These are phyloP conservation scores for Malus hybrid DNA, from an alignment of 331 rosid species.

Conservation along the genomic window DNA sequence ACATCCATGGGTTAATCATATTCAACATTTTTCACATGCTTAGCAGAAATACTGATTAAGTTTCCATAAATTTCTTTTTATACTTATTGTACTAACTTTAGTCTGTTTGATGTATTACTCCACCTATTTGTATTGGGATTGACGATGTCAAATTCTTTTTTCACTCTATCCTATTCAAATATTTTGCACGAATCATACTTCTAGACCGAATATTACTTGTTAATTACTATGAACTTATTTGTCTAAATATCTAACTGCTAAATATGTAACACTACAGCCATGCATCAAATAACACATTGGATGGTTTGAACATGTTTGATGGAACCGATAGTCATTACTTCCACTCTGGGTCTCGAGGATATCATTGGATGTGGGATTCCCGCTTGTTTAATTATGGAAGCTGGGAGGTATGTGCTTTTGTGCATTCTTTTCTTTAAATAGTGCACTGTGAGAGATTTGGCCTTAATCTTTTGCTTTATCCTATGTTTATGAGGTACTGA, in stretches of 20 bases:
- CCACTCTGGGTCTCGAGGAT: conserved; percentile 94
- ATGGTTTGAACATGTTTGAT: conserved; percentile 97
- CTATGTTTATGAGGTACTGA: not conserved
- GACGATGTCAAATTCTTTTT: not conserved
- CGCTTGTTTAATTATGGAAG: conserved; percentile 99
- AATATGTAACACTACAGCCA: conserved; percentile 53
- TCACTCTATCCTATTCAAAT: not conserved
- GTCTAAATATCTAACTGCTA: conserved; percentile 22
- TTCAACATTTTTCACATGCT: not conserved
- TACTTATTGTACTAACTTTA: not conserved
- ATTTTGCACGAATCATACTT: not conserved
- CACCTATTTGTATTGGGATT: not conserved
- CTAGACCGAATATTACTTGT: not conserved
- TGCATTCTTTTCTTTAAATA: conserved; percentile 5
- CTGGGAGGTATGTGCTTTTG: conserved; percentile 69
- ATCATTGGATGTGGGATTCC: conserved; percentile 99
- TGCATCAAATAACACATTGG: conserved; percentile 81
- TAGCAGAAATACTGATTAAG: not conserved
- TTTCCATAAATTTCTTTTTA: not conserved
- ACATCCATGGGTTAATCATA: not conserved
- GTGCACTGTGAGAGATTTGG: conserved; percentile 1
- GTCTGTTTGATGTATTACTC: too few species aligned
- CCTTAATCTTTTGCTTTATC: not conserved
- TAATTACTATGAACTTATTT: not conserved
- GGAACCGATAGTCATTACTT: conserved; percentile 94